Percentiles rank a stretch among this genome's conserved stretches.
Conservation (phyloP, 345 rosid species). For the Pistacia integerrima region DNA sequence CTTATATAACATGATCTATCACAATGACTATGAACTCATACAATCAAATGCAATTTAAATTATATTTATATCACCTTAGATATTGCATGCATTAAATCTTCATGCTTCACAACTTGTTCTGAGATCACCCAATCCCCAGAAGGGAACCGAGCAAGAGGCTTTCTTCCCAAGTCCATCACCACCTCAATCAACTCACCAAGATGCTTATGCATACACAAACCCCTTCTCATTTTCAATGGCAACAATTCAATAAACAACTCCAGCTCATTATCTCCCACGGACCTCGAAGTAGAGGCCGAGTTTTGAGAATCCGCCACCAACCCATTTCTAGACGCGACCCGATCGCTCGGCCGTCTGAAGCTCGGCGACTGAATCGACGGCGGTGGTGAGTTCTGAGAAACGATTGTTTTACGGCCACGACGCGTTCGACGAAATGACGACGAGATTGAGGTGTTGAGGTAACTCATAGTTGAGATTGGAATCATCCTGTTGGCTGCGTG, state of each 20-base stretch:
- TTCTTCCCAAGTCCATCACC: slow-evolving; percentile 92
- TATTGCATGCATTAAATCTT: slow-evolving; percentile 77
- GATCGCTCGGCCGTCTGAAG: slow-evolving; percentile 57
- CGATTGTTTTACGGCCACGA: slow-evolving; percentile 44
- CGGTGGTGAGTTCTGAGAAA: slow-evolving; percentile 41
- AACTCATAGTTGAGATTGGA: slow-evolving; percentile 44
- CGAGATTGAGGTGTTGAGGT: slow-evolving; percentile 44
- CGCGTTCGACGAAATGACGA: slow-evolving; percentile 68
- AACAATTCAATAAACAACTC: slow-evolving; percentile 74
- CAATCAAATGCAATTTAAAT: background rate
- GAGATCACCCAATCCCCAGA: slow-evolving; percentile 91
- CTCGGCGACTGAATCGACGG: slow-evolving; percentile 52
- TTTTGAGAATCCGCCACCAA: slow-evolving; percentile 32
- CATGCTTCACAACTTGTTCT: slow-evolving; percentile 58
- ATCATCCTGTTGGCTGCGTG: slow-evolving; percentile 47
- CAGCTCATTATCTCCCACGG: slow-evolving; percentile 50
- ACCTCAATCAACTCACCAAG: slow-evolving; percentile 81
- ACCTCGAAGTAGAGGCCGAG: slow-evolving; percentile 37
- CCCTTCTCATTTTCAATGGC: slow-evolving; percentile 64
- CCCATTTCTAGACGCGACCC: slow-evolving; percentile 43
- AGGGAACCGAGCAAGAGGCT: slow-evolving; percentile 91
- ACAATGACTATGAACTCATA: background rate
- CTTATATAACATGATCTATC: background rate
- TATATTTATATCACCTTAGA: slow-evolving; percentile 56
- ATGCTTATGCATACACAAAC: slow-evolving; percentile 53